Evolutionary conservation across 371 early-diverging fungal species (phyloP), one percentile per base, ranked within the genome.

Genomic region (Mortierella sp.): DNA sequence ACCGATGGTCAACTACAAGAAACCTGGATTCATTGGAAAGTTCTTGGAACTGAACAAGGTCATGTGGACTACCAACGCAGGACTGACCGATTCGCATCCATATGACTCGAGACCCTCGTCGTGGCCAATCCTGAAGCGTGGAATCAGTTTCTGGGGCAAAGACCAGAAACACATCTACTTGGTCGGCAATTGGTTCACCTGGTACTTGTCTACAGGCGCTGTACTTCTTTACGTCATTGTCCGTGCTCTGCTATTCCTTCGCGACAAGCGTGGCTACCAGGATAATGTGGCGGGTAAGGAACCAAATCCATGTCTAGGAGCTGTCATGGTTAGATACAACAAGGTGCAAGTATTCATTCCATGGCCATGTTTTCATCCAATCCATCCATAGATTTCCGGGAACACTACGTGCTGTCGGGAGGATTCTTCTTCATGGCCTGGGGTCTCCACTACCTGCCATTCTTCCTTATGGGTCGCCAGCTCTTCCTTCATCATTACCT

Each of bases 401-500:
- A 87, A 29, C 67, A 90, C 45, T 54, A 83, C 31, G 69, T 62
- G 48, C 79, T 85, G 17, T 85, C 88, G 0, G 83, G 85, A 31
- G 95, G 94, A 1, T 95, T 95, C 83, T 86, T 95, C 57, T 82
- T 91, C 31, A 59, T 91, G 25, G 92, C 89, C 9, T 98, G 95
- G 93, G 54, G 84, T 12, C 69, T 92, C 49, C 98, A 98, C 79
- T 98, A 93, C 73, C 43, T 96, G 16, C 98, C 99, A 2, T 98
- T 97, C 82, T 96, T 95, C 81, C 63, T 91, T 25, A 92, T 95
- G 92, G 95, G 92, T 16, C 90, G 98, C 40, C 90, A 91, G 48
- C 84, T 97, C 16, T 98, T 97, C 82, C 81, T 97, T 54, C 98
- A 97, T 81, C 98, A 98, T 79, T 98, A 98, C 71, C 80, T 97